A percentile compares a stretch with the other conserved stretches of the same genome.
Evolutionary conservation across 1,284 basidiomycete species (phyloP).

Genomic region (Naganishia liquefaciens): DNA sequence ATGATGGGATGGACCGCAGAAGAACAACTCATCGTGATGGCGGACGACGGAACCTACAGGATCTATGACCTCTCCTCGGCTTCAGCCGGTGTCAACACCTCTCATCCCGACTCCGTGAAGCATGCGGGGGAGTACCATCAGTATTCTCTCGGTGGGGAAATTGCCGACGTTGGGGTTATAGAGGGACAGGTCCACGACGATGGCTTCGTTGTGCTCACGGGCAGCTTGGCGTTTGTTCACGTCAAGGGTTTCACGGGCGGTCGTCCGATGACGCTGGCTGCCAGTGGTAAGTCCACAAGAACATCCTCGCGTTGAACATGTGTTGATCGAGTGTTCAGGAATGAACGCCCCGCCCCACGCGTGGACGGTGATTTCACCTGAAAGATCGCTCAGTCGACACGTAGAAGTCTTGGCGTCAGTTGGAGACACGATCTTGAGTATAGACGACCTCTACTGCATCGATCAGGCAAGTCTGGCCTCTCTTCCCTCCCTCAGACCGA

Average conservation of each 20-base stretch:
- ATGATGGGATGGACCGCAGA: constrained; percentile 44
- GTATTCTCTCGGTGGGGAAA: constrained; percentile 79
- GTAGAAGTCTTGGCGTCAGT: constrained; percentile 81
- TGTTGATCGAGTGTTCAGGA: constrained; percentile 53
- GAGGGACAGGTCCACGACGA: constrained; percentile 81
- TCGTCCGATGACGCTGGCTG: constrained; percentile 65
- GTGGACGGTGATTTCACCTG: constrained; percentile 84
- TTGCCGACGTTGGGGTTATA: constrained; percentile 78
- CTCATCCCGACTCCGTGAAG: constrained; percentile 14
- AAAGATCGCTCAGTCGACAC: constrained; percentile 79
- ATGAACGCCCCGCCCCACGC: constrained; percentile 73
- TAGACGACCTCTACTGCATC: constrained; percentile 80
- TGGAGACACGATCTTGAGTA: constrained; percentile 69
- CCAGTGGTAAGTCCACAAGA: constrained; percentile 61
- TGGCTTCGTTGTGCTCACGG: constrained; percentile 83
- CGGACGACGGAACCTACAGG: constrained; percentile 88
- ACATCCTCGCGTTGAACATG: neutral
- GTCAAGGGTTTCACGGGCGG: constrained; percentile 81
- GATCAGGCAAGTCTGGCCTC: constrained; percentile 63
- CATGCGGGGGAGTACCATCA: constrained; percentile 67
- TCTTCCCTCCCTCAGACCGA: constrained; percentile 3
- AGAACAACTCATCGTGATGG: constrained; percentile 78
- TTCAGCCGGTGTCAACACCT: constrained; percentile 33
- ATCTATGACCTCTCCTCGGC: constrained; percentile 70
- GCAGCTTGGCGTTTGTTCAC: constrained; percentile 74